Conservation (phyloP, 2,329 filamentous ascomycete species). For the Fusarium tjaetaba region DNA sequence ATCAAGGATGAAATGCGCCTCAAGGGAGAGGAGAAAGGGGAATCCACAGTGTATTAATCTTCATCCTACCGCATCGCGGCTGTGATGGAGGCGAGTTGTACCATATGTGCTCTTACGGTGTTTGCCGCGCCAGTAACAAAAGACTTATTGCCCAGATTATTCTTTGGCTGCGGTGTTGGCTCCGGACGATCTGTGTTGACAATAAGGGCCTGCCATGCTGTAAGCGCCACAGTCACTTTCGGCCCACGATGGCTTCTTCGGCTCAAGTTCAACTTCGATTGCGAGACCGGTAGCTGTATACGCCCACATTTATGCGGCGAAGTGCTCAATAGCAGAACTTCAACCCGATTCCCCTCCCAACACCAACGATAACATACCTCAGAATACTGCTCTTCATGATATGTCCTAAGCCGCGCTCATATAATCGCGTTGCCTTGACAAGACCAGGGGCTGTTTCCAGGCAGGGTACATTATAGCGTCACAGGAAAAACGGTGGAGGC, state of each 20-base stretch:
- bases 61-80: conserved; percentile 45
- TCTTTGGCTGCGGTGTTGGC: not conserved
- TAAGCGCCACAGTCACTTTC: conserved; percentile 47
- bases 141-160: rapidly evolving
- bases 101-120: conserved; percentile 14
- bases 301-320: conserved; percentile 40
- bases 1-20: conserved; percentile 40
- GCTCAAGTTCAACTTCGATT: conserved; percentile 46
- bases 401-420: conserved; percentile 28
- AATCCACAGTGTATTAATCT: conserved; percentile 32
- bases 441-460: conserved; percentile 16
- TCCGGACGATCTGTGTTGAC: conserved; percentile 31
- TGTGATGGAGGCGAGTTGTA: conserved; percentile 44
- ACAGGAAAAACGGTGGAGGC: conserved; percentile 11
- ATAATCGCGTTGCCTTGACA: not conserved
- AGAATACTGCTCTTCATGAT: conserved; percentile 8
- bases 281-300: conserved; percentile 34
- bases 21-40: conserved; percentile 30
- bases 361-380: conserved; percentile 24
- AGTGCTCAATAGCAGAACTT: too few relatives aligned
- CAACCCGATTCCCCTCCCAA: conserved; percentile 33
- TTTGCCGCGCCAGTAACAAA: not conserved
- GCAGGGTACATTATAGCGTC: conserved; percentile 9
- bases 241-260: conserved; percentile 40
- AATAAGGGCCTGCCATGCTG: conserved; percentile 50